These are phyloP conservation scores for Lactuca saligna DNA, from an alignment of 129 eudicot species.

Conservation along the genomic window DNA sequence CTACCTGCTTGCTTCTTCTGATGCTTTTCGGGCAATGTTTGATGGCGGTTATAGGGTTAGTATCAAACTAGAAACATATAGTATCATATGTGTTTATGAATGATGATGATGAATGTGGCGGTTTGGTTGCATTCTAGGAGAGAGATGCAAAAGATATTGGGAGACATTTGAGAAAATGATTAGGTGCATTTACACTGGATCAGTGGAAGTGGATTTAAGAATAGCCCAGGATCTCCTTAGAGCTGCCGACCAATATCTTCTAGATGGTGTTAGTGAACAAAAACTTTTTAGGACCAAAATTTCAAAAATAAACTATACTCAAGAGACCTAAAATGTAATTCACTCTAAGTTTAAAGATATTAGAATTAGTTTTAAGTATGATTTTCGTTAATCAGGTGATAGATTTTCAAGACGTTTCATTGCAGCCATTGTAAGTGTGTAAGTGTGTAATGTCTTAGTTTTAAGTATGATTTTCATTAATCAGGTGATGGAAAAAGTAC, in stretches of 20 bases:
- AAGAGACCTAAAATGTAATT: too few species aligned
- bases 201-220: conserved; percentile 63
- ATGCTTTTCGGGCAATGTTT: conserved; percentile 93
- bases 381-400: conserved; percentile 45
- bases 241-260: conserved; percentile 84
- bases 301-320: too few species aligned
- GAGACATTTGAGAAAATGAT: conserved; percentile 92
- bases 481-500: too few species aligned
- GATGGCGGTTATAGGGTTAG: conserved; percentile 93
- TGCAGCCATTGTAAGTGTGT: conserved; percentile 59
- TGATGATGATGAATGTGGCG: not conserved
- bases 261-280: conserved; percentile 51
- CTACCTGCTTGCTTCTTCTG: conserved; percentile 92
- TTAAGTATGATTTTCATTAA: too few species aligned
- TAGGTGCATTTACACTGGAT: conserved; percentile 93
- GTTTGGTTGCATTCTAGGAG: conserved; percentile 40
- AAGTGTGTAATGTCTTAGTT: too few species aligned
- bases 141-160: conserved; percentile 84
- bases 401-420: conserved; percentile 72
- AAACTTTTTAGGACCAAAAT: not conserved
- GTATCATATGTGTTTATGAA: not conserved
- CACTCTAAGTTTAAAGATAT: too few species aligned
- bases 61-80: conserved; percentile 1
- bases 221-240: conserved; percentile 77
- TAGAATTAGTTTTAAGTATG: too few species aligned